Conservation (phyloP, 2,329 filamentous ascomycete species). For the Colletotrichum nymphaeae region DNA sequence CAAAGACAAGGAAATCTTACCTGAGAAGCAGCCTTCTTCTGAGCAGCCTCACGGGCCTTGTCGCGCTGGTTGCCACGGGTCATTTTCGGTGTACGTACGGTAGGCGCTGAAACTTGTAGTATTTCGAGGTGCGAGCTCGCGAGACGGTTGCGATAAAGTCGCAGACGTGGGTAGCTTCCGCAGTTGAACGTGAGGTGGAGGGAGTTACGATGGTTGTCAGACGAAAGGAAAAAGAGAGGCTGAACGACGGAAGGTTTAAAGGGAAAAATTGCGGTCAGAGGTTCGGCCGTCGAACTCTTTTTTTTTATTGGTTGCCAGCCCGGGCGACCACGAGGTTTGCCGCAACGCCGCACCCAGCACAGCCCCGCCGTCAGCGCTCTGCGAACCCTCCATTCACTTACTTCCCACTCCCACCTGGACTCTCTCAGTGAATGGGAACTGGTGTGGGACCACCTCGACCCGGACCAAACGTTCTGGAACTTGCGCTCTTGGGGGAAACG, state of each 20-base stretch:
- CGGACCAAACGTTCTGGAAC: conserved; percentile 16
- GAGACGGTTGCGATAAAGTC: background rate
- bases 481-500: background rate
- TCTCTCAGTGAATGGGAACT: no score
- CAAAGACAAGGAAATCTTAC: conserved; percentile 55
- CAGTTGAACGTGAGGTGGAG: background rate
- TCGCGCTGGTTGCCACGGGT: conserved; percentile 97
- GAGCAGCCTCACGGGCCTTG: conserved; percentile 88
- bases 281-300: conserved; percentile 16
- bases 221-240: background rate
- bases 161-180: background rate
- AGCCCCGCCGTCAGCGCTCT: no score
- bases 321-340: conserved; percentile 14
- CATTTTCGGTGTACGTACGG: conserved; percentile 65
- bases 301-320: background rate
- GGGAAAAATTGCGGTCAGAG: conserved; percentile 1
- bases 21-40: conserved; percentile 73
- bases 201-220: background rate
- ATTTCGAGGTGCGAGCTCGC: background rate
- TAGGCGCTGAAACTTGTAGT: no score
- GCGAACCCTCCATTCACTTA: no score
- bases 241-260: background rate
- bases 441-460: no score
- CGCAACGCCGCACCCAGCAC: background rate
- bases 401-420: no score